Conservation (phyloP, 495 filamentous ascomycete genomes). For the Xylaria nigripes region DNA sequence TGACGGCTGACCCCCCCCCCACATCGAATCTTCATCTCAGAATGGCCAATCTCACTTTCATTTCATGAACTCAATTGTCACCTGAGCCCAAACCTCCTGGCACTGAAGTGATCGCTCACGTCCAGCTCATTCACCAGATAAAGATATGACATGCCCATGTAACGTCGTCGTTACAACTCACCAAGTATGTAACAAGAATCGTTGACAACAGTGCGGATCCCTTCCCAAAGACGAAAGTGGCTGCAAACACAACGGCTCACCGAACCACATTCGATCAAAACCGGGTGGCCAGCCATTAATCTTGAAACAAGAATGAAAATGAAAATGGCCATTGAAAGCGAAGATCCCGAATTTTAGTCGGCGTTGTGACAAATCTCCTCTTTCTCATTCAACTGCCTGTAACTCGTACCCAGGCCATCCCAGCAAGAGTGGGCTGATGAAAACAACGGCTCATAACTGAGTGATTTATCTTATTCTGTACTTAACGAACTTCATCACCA, state of each 20-base stretch:
- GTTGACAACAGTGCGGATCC: not conserved
- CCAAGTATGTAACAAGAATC: too few relatives aligned
- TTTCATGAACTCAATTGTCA: too few relatives aligned
- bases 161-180: too few relatives aligned
- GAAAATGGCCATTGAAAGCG: slow-evolving; percentile 1
- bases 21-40: too few relatives aligned
- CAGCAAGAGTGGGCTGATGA: too few relatives aligned
- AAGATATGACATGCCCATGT: too few relatives aligned
- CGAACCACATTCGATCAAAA: slow-evolving; percentile 6
- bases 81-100: not conserved
- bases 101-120: not conserved
- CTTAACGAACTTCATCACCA: too few relatives aligned
- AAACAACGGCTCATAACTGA: not conserved
- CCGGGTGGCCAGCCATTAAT: not conserved
- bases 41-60: not conserved
- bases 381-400: too few relatives aligned
- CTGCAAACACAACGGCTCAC: slow-evolving; percentile 25
- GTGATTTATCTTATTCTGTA: too few relatives aligned
- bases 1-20: too few relatives aligned
- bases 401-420: too few relatives aligned
- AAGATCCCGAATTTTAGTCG: slow-evolving; percentile 24
- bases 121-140: not conserved
- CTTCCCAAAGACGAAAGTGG: not conserved
- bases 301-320: not conserved
- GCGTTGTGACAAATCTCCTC: not conserved